Evolutionary conservation across 1,284 basidiomycete species (phyloP), one percentile per base, ranked within the genome.

Genomic region (Wolfiporia cocos): DNA sequence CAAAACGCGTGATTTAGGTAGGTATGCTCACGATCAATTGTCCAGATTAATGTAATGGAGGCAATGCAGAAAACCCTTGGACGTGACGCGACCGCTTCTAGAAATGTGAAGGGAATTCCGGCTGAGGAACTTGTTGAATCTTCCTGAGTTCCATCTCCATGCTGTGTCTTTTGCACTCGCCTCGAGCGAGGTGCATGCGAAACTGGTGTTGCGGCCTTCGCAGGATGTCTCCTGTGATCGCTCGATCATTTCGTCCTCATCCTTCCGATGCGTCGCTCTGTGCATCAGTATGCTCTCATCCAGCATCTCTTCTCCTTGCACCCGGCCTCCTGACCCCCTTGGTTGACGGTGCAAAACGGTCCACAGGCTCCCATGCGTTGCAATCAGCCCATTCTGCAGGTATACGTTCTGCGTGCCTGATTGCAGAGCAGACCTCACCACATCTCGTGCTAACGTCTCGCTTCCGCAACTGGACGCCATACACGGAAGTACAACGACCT

Each of bases 401-500:
- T 30, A 34, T 11, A 49, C 34, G 7, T 33, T 18, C 5, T 22
- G 19, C 5, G 48, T 38, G 15, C 23, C 12, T 14, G 38, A 41
- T 11, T 21, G 20, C 21, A 48, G 4, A 12, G 45, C 17, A 12
- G 19, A 17, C 12, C 22, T 26, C 4, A 49, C 20, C 20, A 44
- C 43, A 3, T 22, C 35, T 5, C 39, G 34, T 2, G 46, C 48
- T 4, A 46, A 49, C 29, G 32, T 18, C 9, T 29, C 2, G 3
- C 33, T 42, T 23, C 48, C 39, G 17, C 21, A 18, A 39, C 43
- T 39, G n/a, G 47, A 43, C 9, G 37, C 20, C 39, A 50, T 48
- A 14, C 33, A 30, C 6, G 49, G 43, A 18, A 47, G 47, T 11
- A 28, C 20, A 20, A 49, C 47, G 23, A 50, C 30, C 5, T 41